phyloP scores from a whole-genome alignment of 805 yeast genomes.

The Brettanomyces naardenensis region DNA sequence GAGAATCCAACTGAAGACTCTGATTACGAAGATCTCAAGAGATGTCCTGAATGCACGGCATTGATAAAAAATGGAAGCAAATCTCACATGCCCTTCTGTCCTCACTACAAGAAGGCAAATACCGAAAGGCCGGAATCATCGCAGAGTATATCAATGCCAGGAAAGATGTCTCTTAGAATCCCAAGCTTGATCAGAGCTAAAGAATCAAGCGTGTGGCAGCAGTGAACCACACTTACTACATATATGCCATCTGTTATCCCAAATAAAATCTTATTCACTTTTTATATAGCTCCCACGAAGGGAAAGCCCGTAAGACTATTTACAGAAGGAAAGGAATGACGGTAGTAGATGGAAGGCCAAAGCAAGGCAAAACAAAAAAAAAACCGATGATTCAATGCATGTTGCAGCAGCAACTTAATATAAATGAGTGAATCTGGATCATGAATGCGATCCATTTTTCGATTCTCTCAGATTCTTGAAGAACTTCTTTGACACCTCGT shows the following conservation, averaged over 20 bases:
- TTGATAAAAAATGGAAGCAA: background rate
- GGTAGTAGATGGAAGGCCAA: too few species aligned
- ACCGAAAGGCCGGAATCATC: conserved; percentile 12
- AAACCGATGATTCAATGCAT: too few species aligned
- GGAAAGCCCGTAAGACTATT: too few species aligned
- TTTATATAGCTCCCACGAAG: too few species aligned
- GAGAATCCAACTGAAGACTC: too few species aligned
- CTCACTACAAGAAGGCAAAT: background rate
- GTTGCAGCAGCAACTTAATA: too few species aligned
- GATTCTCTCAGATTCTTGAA: conserved; percentile 17
- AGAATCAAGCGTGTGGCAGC: conserved; percentile 11
- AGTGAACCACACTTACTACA: too few species aligned
- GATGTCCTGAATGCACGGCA: conserved; percentile 3
- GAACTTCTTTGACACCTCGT: conserved; percentile 76
- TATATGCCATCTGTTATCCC: too few species aligned
- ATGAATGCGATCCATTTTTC: background rate
- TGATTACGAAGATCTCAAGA: too few species aligned
- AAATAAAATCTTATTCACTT: too few species aligned
- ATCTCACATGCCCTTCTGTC: conserved; percentile 1
- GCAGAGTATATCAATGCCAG: conserved; percentile 19
- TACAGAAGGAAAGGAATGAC: too few species aligned
- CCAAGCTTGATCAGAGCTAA: conserved; percentile 15
- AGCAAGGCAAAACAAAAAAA: too few species aligned
- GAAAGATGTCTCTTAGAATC: conserved; percentile 18
- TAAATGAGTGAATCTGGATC: background rate